Evolutionary conservation across 1,139 yeast species (phyloP).

Genomic region (Zygosaccharomyces pseudobailii): DNA sequence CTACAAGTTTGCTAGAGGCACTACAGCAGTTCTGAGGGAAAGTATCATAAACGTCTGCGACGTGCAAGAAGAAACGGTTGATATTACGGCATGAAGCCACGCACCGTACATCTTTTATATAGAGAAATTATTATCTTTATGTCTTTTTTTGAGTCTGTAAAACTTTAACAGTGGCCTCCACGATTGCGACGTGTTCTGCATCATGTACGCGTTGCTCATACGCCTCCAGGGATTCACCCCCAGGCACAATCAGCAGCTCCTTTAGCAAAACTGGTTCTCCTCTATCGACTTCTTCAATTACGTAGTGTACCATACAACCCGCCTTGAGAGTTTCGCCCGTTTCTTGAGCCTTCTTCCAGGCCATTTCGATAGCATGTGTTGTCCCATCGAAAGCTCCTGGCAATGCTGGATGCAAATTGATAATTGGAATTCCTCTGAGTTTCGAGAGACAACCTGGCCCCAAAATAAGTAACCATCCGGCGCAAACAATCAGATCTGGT

Average conservation of each 20-base stretch:
- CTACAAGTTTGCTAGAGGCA: conserved; percentile 84
- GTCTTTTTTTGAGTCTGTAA: conserved; percentile 27
- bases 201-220: conserved; percentile 83
- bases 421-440: conserved; percentile 65
- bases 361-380: conserved; percentile 85
- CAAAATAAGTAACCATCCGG: conserved; percentile 96
- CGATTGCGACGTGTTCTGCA: conserved; percentile 84
- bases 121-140: background rate
- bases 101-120: background rate
- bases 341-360: conserved; percentile 89
- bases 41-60: conserved; percentile 62
- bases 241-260: conserved; percentile 63
- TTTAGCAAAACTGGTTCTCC: conserved; percentile 86
- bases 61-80: conserved; percentile 60
- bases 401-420: conserved; percentile 91
- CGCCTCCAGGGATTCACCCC: conserved; percentile 62
- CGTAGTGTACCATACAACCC: conserved; percentile 97
- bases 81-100: conserved; percentile 22
- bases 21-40: conserved; percentile 76
- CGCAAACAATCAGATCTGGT: conserved; percentile 90
- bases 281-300: conserved; percentile 88
- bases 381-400: conserved; percentile 98
- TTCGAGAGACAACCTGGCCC: conserved; percentile 72
- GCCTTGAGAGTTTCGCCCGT: conserved; percentile 50
- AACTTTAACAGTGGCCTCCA: conserved; percentile 75